phyloP scores from a whole-genome alignment of 352 stramenopile genomes.

The Phytophthora rubi region DNA sequence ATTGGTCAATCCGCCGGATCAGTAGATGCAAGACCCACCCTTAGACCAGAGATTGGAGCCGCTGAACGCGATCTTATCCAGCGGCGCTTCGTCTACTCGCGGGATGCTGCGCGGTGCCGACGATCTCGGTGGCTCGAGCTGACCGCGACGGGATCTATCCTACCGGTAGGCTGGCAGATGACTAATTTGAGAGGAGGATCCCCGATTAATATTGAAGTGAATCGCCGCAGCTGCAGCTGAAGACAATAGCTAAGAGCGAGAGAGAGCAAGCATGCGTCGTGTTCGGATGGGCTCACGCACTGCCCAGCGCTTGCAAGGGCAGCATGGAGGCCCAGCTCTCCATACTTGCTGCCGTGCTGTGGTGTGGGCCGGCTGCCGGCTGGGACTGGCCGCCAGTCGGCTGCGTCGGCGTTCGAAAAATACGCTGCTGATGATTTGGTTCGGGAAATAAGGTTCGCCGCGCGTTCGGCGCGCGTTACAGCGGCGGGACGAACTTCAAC shows the following conservation, averaged over 20 bases:
- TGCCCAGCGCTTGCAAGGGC: neutral
- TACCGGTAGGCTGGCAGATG: neutral
- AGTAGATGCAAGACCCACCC: too few relatives aligned
- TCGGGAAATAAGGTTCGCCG: slow-evolving; percentile 1
- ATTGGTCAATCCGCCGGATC: too few relatives aligned
- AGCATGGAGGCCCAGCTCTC: neutral
- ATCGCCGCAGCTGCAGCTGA: neutral
- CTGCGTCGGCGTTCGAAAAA: slow-evolving; percentile 1
- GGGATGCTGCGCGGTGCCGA: neutral
- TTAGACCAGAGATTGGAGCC: slow-evolving; percentile 12
- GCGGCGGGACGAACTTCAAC: neutral
- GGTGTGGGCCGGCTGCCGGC: neutral
- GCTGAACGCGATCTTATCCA: slow-evolving; percentile 11
- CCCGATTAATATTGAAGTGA: too few relatives aligned
- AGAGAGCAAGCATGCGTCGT: neutral
- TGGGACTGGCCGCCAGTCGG: too few relatives aligned
- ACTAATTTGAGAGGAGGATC: too few relatives aligned
- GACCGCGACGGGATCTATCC: too few relatives aligned
- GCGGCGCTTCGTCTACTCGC: slow-evolving; percentile 6
- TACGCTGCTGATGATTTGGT: neutral
- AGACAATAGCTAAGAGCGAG: neutral
- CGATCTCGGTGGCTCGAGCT: neutral
- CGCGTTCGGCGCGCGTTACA: slow-evolving; percentile 1
- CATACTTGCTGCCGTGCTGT: neutral
- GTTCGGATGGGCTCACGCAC: neutral